Conservation (phyloP, 441 rosid species). For the Syzygium syzygioides region DNA sequence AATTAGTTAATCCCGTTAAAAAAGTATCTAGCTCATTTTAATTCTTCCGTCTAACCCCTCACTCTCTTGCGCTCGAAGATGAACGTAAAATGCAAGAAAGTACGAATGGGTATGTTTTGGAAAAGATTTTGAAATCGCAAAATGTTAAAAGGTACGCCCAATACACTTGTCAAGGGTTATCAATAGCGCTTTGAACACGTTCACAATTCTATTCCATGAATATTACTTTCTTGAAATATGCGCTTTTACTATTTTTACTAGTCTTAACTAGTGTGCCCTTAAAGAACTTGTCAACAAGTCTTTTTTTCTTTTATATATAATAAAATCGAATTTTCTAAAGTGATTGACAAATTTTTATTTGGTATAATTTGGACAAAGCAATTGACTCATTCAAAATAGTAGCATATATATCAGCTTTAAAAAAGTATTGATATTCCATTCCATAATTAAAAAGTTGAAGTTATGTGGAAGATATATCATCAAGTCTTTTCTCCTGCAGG, state of each 20-base stretch:
- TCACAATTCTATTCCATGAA: not conserved
- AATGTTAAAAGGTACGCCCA: not conserved
- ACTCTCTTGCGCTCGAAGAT: not conserved
- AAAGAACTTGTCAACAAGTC: not conserved
- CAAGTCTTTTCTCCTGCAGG: not conserved
- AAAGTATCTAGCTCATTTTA: not conserved
- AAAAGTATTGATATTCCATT: not conserved
- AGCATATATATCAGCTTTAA: not conserved
- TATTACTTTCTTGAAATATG: not conserved
- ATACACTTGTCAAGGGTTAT: not conserved
- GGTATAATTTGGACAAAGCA: not conserved
- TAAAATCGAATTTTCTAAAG: not conserved
- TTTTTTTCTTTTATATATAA: not conserved
- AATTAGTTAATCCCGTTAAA: not conserved
- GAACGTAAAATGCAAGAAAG: not conserved
- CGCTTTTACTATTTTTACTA: not conserved
- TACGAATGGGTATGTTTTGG: fast-evolving
- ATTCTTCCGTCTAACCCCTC: not conserved
- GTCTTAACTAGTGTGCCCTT: not conserved
- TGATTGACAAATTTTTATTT: not conserved
- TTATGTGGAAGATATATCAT: not conserved
- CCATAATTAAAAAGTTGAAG: not conserved
- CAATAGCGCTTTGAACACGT: not conserved
- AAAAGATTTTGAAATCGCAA: not conserved
- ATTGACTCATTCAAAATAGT: not conserved